A percentile compares a stretch with the other conserved stretches of the same genome.
phyloP scores from a whole-genome alignment of 768 basidiomycete species.

The Lyophyllum semitale region DNA sequence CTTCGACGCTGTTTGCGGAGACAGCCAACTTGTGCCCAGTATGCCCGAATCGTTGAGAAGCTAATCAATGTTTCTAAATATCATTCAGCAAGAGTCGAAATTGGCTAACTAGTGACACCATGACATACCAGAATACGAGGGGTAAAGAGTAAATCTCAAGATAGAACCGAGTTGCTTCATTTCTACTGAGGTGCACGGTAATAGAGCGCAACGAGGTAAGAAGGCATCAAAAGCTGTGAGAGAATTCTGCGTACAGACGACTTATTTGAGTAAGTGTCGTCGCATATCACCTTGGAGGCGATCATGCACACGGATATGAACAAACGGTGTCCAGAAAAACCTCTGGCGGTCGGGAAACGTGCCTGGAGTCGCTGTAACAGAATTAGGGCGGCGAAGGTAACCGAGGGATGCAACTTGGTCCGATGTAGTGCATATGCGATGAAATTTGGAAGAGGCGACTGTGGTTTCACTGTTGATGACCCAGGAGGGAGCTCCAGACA shows the following conservation, averaged over 20 bases:
- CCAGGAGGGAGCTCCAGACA: conserved; percentile 74
- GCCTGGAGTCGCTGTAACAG: conserved; percentile 84
- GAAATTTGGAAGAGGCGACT: conserved; percentile 71
- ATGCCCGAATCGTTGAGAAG: too few species aligned
- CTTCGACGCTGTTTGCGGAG: conserved; percentile 40
- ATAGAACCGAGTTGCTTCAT: too few species aligned
- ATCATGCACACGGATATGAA: conserved; percentile 96
- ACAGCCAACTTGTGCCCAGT: conserved; percentile 53
- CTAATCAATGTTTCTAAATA: too few species aligned
- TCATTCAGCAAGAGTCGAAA: too few species aligned
- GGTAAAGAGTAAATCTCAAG: too few species aligned
- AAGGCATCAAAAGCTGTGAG: too few species aligned
- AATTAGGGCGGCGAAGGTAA: conserved; percentile 69
- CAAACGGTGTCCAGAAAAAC: conserved; percentile 86
- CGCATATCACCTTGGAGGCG: conserved; percentile 88
- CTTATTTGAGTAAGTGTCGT: conserved; percentile 93
- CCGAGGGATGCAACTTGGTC: conserved; percentile 69
- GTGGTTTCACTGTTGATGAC: conserved; percentile 54
- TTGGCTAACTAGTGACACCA: too few species aligned
- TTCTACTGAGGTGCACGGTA: too few species aligned
- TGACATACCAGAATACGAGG: too few species aligned
- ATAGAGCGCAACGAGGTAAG: too few species aligned
- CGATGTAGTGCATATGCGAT: conserved; percentile 89
- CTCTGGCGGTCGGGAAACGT: conserved; percentile 89
- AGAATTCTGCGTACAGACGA: too few species aligned